phyloP scores from a whole-genome alignment of 2,329 filamentous ascomycete species.

The Blastomyces percursus region DNA sequence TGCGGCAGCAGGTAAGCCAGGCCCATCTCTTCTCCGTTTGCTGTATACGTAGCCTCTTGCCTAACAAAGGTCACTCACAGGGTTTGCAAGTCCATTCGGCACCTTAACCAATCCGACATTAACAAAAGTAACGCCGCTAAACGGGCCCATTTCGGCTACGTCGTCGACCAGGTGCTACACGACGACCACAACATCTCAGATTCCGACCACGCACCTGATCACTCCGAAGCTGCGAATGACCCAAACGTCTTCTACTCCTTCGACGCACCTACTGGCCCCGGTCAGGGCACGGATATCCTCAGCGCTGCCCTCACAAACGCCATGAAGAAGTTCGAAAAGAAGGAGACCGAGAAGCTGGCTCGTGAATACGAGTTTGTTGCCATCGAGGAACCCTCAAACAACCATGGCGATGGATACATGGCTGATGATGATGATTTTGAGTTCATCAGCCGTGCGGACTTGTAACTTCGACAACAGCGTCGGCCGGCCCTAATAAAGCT shows the following conservation, averaged over 20 bases:
- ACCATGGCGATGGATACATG: slow-evolving; percentile 26
- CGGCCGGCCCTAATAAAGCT: neutral
- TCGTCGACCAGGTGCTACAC: slow-evolving; percentile 25
- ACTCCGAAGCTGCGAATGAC: slow-evolving; percentile 37
- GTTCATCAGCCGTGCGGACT: slow-evolving; percentile 27
- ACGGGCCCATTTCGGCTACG: slow-evolving; percentile 21
- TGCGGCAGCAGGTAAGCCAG: neutral
- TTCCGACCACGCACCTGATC: slow-evolving; percentile 22
- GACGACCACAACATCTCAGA: slow-evolving; percentile 20
- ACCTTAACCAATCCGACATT: slow-evolving; percentile 3
- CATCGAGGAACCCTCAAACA: slow-evolving; percentile 24
- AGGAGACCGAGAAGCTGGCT: slow-evolving; percentile 50
- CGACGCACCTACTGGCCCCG: slow-evolving; percentile 41
- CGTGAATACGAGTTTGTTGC: slow-evolving; percentile 50
- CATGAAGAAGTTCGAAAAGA: slow-evolving; percentile 49
- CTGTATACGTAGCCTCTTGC: neutral
- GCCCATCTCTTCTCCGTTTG: neutral
- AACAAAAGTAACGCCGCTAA: slow-evolving; percentile 15
- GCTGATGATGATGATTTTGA: slow-evolving; percentile 34
- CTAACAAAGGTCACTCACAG: slow-evolving; percentile 10
- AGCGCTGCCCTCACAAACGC: slow-evolving; percentile 47
- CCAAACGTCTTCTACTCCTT: slow-evolving; percentile 44
- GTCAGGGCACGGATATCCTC: slow-evolving; percentile 47
- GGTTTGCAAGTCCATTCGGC: neutral
- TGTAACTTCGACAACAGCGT: slow-evolving; percentile 12